A percentile compares a stretch with the other conserved stretches of the same genome.
phyloP scores from a whole-genome alignment of 805 yeast genomes.

The Dipodascus albidus region DNA sequence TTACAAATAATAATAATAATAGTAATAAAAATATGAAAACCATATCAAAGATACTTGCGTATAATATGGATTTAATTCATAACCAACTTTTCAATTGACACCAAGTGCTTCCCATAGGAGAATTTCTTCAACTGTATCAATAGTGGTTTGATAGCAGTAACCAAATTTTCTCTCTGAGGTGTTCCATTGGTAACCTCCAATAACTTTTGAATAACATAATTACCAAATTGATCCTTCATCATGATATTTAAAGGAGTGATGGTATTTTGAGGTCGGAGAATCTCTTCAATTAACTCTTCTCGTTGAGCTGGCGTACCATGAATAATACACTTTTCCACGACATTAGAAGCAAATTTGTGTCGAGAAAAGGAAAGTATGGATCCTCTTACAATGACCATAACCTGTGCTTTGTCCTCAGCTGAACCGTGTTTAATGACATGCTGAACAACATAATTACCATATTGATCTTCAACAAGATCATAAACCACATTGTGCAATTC shows the following conservation, averaged over 20 bases:
- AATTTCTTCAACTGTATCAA: conserved; percentile 60
- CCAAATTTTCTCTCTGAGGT: conserved; percentile 55
- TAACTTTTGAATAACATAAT: conserved; percentile 90
- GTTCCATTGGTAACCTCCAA: conserved; percentile 65
- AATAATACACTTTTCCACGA: conserved; percentile 85
- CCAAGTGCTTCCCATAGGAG: conserved; percentile 70
- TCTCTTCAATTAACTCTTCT: conserved; percentile 49
- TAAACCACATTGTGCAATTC: conserved; percentile 65
- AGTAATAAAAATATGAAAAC: background rate
- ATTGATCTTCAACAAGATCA: conserved; percentile 84
- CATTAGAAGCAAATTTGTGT: conserved; percentile 96
- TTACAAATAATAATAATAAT: background rate
- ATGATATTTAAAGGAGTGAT: conserved; percentile 57
- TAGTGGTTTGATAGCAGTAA: conserved; percentile 67
- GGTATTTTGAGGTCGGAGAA: conserved; percentile 26
- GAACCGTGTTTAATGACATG: conserved; percentile 82
- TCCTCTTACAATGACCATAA: conserved; percentile 57
- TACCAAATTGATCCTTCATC: conserved; percentile 98
- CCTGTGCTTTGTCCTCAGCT: conserved; percentile 42
- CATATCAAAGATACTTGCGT: background rate
- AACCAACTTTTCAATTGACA: conserved; percentile 61
- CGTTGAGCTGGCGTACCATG: conserved; percentile 58
- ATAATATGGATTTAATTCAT: background rate
- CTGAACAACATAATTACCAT: conserved; percentile 96
- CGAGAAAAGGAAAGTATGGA: conserved; percentile 75